phyloP scores from a whole-genome alignment of 495 filamentous ascomycete species.

The Aspergillus taichungensis region DNA sequence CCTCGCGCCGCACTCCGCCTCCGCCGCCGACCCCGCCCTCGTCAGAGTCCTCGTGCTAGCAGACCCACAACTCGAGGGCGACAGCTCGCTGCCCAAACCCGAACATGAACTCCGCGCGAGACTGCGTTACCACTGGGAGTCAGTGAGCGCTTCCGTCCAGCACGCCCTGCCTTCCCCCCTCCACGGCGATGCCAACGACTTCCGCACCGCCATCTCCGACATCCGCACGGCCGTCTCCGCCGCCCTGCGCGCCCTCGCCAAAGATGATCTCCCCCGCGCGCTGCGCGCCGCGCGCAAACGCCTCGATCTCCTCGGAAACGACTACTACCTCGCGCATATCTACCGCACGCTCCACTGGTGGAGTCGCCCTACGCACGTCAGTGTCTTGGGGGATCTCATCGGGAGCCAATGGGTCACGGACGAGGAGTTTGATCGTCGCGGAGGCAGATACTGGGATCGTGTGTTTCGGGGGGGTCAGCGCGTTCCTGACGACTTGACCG shows the following conservation, averaged over 20 bases:
- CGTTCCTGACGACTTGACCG: conserved; percentile 54
- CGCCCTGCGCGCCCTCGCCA: conserved; percentile 42
- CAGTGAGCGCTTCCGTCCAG: conserved; percentile 29
- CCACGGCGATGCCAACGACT: conserved; percentile 8
- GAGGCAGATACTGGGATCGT: conserved; percentile 68
- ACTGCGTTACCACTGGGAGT: conserved; percentile 41
- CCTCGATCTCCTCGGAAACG: conserved; percentile 85
- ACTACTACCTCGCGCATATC: conserved; percentile 88
- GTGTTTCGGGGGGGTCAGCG: conserved; percentile 63
- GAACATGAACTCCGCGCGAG: conserved; percentile 54
- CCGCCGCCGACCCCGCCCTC: conserved; percentile 33
- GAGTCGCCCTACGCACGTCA: conserved; percentile 75
- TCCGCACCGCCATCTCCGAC: conserved; percentile 6
- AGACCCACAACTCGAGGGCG: conserved; percentile 93
- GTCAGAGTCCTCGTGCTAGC: conserved; percentile 86
- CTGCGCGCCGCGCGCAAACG: conserved; percentile 61
- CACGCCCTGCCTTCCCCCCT: conserved; percentile 11
- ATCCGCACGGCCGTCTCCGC: conserved; percentile 35
- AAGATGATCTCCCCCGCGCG: conserved; percentile 55
- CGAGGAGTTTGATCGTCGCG: conserved; percentile 67
- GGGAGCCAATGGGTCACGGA: conserved; percentile 95
- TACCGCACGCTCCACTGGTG: conserved; percentile 80
- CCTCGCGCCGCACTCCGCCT: conserved; percentile 15
- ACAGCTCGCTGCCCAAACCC: conserved; percentile 63
- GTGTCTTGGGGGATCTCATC: conserved; percentile 81